These are phyloP conservation scores for Begonia fuchsioides DNA, from an alignment of 306 rosid genomes.

Conservation along the genomic window DNA sequence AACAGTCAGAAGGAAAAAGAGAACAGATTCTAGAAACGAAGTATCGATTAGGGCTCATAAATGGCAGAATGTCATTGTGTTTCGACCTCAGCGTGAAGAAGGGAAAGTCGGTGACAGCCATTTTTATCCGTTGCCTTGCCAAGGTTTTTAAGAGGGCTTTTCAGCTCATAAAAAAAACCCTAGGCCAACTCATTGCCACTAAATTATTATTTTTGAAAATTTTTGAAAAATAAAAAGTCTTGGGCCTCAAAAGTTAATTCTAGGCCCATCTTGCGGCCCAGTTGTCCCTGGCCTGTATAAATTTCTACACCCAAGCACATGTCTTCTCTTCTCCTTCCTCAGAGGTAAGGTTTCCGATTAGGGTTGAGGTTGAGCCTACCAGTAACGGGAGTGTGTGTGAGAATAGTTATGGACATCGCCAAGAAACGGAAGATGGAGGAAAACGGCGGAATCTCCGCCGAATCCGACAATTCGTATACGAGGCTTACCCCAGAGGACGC, in stretches of 20 bases:
- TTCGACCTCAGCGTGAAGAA: not conserved
- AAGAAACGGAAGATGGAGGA: constrained; percentile 89
- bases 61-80: constrained; percentile 6
- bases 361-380: not conserved
- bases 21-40: constrained; percentile 5
- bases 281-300: not conserved
- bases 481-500: constrained; percentile 49
- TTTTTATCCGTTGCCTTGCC: too few species aligned
- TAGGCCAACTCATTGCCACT: not conserved
- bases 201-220: too few species aligned
- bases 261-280: too few species aligned
- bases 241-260: too few species aligned
- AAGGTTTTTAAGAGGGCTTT: too few species aligned
- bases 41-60: constrained; percentile 12
- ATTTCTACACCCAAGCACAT: too few species aligned
- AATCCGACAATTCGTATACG: constrained; percentile 3
- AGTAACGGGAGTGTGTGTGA: not conserved
- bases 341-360: too few species aligned
- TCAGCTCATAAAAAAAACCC: too few species aligned
- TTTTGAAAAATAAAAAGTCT: too few species aligned
- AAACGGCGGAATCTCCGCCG: constrained; percentile 36
- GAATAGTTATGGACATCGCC: constrained; percentile 38
- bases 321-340: not conserved
- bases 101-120: too few species aligned
- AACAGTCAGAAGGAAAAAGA: too few species aligned